Base-by-base conservation (phyloP, 2,329 filamentous ascomycete species). In the Hypoxylon sp. region DNA sequence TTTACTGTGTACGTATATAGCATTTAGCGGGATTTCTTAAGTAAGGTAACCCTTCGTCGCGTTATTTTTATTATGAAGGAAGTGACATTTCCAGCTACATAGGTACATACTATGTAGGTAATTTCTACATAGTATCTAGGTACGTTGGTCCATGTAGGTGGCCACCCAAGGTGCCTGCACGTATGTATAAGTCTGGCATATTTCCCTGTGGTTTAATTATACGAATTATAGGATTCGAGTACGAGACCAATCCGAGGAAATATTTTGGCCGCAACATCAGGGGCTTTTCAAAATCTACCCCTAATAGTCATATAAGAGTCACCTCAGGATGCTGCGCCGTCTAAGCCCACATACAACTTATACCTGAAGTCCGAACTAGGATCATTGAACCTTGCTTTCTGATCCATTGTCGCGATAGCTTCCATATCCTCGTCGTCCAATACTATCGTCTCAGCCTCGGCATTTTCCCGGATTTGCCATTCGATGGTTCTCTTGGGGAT, bases 401-500 rank as follows among this genome's bases (percentile, higher is more conserved):
- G 56, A 42, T 72, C 70, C 24, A 70, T 48, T 4, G 56, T 51
- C 33, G 33, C 57, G 33, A 72, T 70, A 6, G 24, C 37, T 22
- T 59, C 44, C 56, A 72, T 68, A 44, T 70, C 70, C 44, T 57
- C 57, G 50, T 26, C 68, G 29, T 35, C 47, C n/a, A 26, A 70
- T 64, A n/a, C 17, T 44, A 44, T 44, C 9, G 19, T 44, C 39
- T 70, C 64, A n/a, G 67, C 56, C 39, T 62, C 67, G 13, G 64
- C 14, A 22, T 72, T 72, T 44, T 72, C 66, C 19, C 66, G 53
- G 31, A 69, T 59, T 24, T 71, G 68, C 68, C 68, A 71, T 39
- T 69, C 58, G 33, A 79, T 77, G 3, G 74, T 75, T 63, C 78
- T 81, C 71, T 81, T 81, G 0, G 78, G 79, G 8, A 81, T 81